Base-by-base conservation (phyloP, 1,284 basidiomycete genomes). In the Rhizoctonia solani region DNA sequence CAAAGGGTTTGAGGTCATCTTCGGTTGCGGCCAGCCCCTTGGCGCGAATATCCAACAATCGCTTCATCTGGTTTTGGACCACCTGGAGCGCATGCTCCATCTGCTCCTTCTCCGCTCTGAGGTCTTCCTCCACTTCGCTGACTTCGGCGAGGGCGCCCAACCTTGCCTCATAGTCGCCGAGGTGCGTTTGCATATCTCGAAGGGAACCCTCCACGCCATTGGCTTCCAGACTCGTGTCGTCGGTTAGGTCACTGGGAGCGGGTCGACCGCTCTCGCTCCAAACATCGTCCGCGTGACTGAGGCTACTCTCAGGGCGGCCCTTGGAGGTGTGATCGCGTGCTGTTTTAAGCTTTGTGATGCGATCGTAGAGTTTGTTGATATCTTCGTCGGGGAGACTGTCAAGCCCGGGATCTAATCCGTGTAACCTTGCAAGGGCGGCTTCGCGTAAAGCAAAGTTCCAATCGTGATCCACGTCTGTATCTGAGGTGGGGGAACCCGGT, bases 401-500 rank as follows among this genome's bases (percentile, higher is more conserved):
- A 30, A 98, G 81, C 16, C 91, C 85, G 4, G 95, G 92, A 74
- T 95, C 90, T 19, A 92, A 78, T 0, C 93, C 92, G 66, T 79
- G 73, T 14, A 95, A 80, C 55, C 88, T 83, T 4, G 92, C 89
- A 59, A 93, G 82, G 1, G 92, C 93, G 4, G 93, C 93, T 78
- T 98, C 95, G 16, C 93, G 86, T 74, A 92, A 90, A 1, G 95
- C 95, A 74, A 89, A 97, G 19, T 87, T 91, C 93, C 94, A 98
- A 76, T 98, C 95, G 49, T 92, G 91, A 70, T 93, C 86, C 46
- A 84, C n/a, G 56, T 85, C 81, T 53, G 85, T 88, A 6, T 83
- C 83, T 5, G 86, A 87, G 0, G 87, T 72, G 23, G 89, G 87
- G n/a, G 92, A 89, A 61, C 87, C 86, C 1, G 92, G 90, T n/a